Percentiles rank a stretch among this genome's conserved stretches.
Evolutionary conservation across 1,139 yeast genomes (phyloP).

Genomic region (Protomyces inouyei): DNA sequence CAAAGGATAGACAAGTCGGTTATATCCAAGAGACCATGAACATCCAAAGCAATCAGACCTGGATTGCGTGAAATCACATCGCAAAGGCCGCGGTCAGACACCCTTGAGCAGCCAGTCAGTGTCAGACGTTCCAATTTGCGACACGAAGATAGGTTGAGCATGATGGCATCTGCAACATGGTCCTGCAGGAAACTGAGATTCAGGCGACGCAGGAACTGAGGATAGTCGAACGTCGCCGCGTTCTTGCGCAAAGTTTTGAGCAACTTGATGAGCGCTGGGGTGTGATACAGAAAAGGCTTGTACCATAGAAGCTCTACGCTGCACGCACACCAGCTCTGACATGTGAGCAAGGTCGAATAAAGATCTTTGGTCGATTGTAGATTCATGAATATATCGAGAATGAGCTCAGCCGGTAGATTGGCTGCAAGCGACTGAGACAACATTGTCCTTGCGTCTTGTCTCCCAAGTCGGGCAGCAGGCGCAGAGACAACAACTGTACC

Average conservation of each 20-base stretch:
- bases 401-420: constrained; percentile 73
- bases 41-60: constrained; percentile 76
- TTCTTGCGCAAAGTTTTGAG: constrained; percentile 45
- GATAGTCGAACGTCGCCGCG: constrained; percentile 57
- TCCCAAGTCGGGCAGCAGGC: too few species aligned
- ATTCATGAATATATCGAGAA: constrained; percentile 64
- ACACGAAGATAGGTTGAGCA: constrained; percentile 52
- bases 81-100: constrained; percentile 60
- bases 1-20: constrained; percentile 64
- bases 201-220: constrained; percentile 68
- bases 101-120: constrained; percentile 67
- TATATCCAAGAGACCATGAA: constrained; percentile 72
- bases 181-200: constrained; percentile 73
- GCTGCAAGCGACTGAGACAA: constrained; percentile 35
- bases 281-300: constrained; percentile 64
- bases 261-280: constrained; percentile 28
- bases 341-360: constrained; percentile 65
- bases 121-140: constrained; percentile 78
- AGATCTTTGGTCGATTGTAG: constrained; percentile 61
- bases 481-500: too few species aligned
- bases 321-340: constrained; percentile 74
- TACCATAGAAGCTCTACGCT: constrained; percentile 83
- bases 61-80: constrained; percentile 60
- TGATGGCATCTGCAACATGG: constrained; percentile 58
- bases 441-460: too few species aligned